These are phyloP conservation scores for Collybia mongolica DNA, from an alignment of 768 basidiomycete species.

Conservation along the genomic window DNA sequence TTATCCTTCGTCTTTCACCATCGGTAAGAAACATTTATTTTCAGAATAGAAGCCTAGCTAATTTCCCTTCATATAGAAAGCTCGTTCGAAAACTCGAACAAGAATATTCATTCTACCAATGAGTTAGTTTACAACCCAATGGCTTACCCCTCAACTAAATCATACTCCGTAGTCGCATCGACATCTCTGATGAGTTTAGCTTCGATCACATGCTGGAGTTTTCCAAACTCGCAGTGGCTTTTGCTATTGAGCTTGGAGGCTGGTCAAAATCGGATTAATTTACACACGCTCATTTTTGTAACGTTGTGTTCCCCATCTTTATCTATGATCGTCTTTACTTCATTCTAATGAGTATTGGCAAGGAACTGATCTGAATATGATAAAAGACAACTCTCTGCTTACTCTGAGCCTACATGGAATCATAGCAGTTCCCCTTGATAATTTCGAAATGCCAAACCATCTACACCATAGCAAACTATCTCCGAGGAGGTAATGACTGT, in stretches of 20 bases:
- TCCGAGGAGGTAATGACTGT: constrained; percentile 36
- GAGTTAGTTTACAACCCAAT: constrained; percentile 58
- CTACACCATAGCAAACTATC: constrained; percentile 39
- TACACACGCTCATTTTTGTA: neutral
- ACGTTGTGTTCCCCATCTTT: too few species aligned
- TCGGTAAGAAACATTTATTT: constrained; percentile 48
- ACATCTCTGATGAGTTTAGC: constrained; percentile 85
- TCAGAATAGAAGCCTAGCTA: constrained; percentile 11
- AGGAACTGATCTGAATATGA: too few species aligned
- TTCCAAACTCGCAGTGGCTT: constrained; percentile 80
- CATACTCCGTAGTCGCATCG: constrained; percentile 60
- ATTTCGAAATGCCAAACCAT: constrained; percentile 34
- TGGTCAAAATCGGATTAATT: constrained; percentile 22
- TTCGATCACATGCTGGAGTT: constrained; percentile 90
- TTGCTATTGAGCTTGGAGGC: constrained; percentile 73
- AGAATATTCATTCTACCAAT: constrained; percentile 75
- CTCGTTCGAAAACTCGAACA: constrained; percentile 73
- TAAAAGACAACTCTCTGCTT: too few species aligned
- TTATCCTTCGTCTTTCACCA: constrained; percentile 82
- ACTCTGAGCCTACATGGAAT: too few species aligned
- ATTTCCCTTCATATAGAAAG: constrained; percentile 44
- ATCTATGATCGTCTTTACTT: neutral
- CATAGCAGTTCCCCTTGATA: constrained; percentile 4
- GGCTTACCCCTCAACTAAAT: constrained; percentile 6
- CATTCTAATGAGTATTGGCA: neutral